Base-by-base conservation (phyloP, 1,284 basidiomycete genomes). In the Ustilago bromivora region DNA sequence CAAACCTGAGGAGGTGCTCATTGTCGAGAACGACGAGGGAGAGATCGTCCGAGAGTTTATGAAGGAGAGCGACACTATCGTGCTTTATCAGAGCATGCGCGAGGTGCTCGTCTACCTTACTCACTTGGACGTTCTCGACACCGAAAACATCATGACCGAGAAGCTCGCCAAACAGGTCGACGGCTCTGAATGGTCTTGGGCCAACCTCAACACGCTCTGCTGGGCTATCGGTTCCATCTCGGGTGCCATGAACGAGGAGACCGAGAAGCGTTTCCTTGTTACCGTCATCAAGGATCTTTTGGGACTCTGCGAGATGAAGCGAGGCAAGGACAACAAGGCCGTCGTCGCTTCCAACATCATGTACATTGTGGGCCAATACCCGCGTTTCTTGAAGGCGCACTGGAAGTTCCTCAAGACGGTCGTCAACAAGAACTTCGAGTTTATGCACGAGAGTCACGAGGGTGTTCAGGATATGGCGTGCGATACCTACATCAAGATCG, bases 351-450 rank as follows among this genome's bases (percentile, higher is more conserved):
- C 96, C 47, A 95, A 99, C 86, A 99, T 99, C 88, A 99, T 99
- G 97, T 99, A 99, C 88, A 99, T 99, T 84, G 97, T 99, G 81
- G 97, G 97, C 59, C 97, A 99, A 88, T 99, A 99, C 86, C 97
- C 97, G 58, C 92, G 97, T 38, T 99, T 99, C 92, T 91, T 99
- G 84, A 99, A 99, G 87, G 97, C 97, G 28, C 97, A 99, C 87
- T 99, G 97, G 97, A 99, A 98, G 88, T 99, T 99, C 91, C 89
- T 99, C 86, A 99, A 99, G 90, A 99, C 97, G 4, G 97, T 99
- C 57, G 97, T 99, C 78, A 99, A 99, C 89, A 99, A 99, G 88
- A 89, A 99, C 19, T 99, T 99, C 87, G 97, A 99, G 87, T 99
- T 99, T 87, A 99, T 99, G 96, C 97, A 99, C 88, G 97, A 99